Conservation (phyloP, 2,329 filamentous ascomycete genomes). For the Diaporthe velutina region DNA sequence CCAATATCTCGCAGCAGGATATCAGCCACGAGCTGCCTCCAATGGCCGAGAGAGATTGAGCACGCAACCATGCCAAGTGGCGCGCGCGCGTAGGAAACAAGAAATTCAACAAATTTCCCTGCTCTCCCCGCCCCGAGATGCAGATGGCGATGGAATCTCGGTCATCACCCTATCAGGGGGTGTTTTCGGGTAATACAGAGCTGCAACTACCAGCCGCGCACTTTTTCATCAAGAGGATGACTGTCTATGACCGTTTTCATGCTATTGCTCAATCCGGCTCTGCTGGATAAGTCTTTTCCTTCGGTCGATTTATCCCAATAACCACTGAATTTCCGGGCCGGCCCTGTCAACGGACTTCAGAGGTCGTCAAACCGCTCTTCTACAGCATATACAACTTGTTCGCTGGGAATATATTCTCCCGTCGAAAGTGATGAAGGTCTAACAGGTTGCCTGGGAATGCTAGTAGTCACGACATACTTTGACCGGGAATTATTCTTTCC, state of each 20-base stretch:
- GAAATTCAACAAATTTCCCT: background rate
- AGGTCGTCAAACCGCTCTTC: background rate
- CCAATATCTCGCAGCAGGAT: background rate
- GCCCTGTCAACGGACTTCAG: background rate
- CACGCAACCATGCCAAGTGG: background rate
- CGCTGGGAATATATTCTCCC: background rate
- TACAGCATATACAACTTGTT: background rate
- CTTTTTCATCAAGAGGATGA: background rate
- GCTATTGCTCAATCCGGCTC: background rate
- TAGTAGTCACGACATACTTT: background rate
- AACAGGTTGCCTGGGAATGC: background rate
- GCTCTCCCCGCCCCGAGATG: background rate
- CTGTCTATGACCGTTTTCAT: background rate
- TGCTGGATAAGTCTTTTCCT: background rate
- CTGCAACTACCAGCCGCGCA: background rate
- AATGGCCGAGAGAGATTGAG: background rate
- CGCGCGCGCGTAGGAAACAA: background rate
- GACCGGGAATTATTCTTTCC: background rate
- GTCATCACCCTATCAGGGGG: background rate
- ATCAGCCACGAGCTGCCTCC: background rate
- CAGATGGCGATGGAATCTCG: background rate
- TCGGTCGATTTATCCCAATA: background rate
- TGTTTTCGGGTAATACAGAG: background rate
- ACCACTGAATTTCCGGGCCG: background rate
- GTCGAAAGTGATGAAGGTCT: background rate